Evolutionary conservation across 345 rosid species (phyloP).

Genomic region (Salix viminalis): DNA sequence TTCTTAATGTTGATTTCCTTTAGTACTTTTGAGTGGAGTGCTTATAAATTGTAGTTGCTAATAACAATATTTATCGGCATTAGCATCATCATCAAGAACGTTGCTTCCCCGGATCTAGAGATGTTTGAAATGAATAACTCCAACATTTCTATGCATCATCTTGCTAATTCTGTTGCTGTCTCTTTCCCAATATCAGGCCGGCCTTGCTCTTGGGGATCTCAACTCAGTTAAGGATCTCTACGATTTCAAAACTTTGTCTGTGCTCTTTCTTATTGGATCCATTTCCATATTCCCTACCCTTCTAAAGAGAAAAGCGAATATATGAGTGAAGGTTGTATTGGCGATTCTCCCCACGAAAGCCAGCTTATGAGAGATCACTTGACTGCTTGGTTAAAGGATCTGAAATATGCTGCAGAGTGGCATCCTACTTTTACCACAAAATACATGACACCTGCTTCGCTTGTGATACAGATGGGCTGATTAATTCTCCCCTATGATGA

Average conservation of each 20-base stretch:
- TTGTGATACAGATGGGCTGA: slow-evolving; percentile 6
- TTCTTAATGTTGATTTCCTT: no score
- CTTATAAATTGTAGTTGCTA: background rate
- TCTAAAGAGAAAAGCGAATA: slow-evolving; percentile 65
- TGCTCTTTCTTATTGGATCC: slow-evolving; percentile 74
- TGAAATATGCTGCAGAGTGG: background rate
- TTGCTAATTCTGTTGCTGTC: slow-evolving; percentile 2
- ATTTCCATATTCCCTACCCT: slow-evolving; percentile 65
- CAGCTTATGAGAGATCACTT: slow-evolving; percentile 15
- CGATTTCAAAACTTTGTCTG: slow-evolving; percentile 66
- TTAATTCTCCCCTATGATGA: slow-evolving; percentile 11
- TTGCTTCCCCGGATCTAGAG: background rate
- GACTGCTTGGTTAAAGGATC: slow-evolving; percentile 15
- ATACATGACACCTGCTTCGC: slow-evolving; percentile 3
- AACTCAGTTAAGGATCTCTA: slow-evolving; percentile 76
- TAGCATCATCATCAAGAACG: no score
- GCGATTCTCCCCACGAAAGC: slow-evolving; percentile 2
- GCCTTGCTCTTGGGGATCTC: slow-evolving; percentile 82
- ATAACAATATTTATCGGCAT: background rate
- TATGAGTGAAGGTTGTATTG: slow-evolving; percentile 40
- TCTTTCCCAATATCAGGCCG: slow-evolving; percentile 47
- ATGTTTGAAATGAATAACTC: background rate
- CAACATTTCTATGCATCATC: background rate
- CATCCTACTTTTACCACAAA: background rate
- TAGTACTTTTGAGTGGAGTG: no score